These are phyloP conservation scores for Cordyceps cateniannulata DNA, from an alignment of 2,329 filamentous ascomycete genomes.

Conservation along the genomic window DNA sequence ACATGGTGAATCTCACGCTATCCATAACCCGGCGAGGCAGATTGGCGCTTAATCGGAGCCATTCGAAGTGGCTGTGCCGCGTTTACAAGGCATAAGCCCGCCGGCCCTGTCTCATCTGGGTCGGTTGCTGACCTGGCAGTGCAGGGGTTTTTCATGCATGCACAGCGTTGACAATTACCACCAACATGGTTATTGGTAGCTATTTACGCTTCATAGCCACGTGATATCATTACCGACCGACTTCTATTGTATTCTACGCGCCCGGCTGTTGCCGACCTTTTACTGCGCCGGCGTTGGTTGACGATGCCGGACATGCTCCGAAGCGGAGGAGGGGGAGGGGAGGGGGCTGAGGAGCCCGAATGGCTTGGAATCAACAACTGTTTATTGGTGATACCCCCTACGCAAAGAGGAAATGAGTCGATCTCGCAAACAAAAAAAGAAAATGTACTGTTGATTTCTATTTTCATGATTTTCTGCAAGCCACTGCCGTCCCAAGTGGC, in stretches of 20 bases:
- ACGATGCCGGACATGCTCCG: no score
- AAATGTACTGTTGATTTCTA: neutral
- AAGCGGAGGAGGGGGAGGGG: no score
- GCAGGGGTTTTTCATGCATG: neutral
- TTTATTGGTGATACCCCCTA: neutral
- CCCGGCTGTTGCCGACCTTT: no score
- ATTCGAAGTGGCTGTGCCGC: neutral
- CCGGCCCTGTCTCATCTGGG: neutral
- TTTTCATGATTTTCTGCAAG: neutral
- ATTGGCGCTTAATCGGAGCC: conserved; percentile 5
- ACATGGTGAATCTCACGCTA: neutral
- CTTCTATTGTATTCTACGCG: no score
- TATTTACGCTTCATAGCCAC: neutral
- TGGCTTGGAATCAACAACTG: no score
- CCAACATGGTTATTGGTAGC: neutral
- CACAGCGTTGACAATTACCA: neutral
- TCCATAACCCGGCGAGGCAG: neutral
- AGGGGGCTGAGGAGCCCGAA: no score
- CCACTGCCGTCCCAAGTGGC: neutral
- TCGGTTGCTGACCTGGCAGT: neutral
- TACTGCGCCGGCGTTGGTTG: no score
- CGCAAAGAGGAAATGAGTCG: neutral
- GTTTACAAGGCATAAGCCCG: conserved; percentile 2
- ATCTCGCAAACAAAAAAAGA: no score
- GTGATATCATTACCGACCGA: no score